Conservation (phyloP, 2,329 filamentous ascomycete species). For the Aspergillus jensenii region DNA sequence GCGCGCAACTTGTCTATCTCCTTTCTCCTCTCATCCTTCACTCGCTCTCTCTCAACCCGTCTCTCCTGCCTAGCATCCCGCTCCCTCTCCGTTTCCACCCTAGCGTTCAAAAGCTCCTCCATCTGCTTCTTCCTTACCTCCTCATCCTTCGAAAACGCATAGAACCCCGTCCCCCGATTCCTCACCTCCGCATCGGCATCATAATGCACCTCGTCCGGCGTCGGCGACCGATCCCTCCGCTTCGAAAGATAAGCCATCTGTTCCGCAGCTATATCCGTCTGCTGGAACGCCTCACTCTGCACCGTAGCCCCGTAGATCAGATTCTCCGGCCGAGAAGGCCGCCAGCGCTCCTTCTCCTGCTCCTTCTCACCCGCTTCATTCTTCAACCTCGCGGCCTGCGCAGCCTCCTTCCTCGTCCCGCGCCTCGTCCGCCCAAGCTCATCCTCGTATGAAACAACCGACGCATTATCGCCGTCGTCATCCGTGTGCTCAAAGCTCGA, state of each 20-base stretch:
- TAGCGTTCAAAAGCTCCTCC: constrained; percentile 66
- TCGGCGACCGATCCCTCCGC: constrained; percentile 75
- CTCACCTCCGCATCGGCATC: constrained; percentile 80
- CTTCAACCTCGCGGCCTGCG: constrained; percentile 60
- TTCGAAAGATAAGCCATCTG: constrained; percentile 77
- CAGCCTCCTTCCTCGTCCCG: constrained; percentile 69
- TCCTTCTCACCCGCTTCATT: constrained; percentile 4
- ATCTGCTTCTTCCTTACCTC: constrained; percentile 70
- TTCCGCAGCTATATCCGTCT: constrained; percentile 61
- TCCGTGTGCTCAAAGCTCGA: constrained; percentile 39
- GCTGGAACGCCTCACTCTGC: constrained; percentile 79
- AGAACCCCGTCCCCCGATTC: constrained; percentile 87
- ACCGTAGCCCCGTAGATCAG: constrained; percentile 85
- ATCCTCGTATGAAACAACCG: constrained; percentile 83
- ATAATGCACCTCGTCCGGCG: constrained; percentile 79
- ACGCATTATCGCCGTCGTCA: constrained; percentile 50
- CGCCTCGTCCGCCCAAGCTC: constrained; percentile 84
- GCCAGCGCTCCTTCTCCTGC: constrained; percentile 28
- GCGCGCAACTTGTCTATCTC: constrained; percentile 54
- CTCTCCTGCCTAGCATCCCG: constrained; percentile 57
- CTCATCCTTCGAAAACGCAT: constrained; percentile 79
- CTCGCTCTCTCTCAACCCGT: constrained; percentile 58
- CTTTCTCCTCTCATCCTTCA: constrained; percentile 60
- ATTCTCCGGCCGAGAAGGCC: constrained; percentile 59
- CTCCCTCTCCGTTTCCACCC: constrained; percentile 66